Evolutionary conservation across 129 eudicot genomes (phyloP), one percentile per base, ranked within the genome.

Genomic region (Arctium lappa): DNA sequence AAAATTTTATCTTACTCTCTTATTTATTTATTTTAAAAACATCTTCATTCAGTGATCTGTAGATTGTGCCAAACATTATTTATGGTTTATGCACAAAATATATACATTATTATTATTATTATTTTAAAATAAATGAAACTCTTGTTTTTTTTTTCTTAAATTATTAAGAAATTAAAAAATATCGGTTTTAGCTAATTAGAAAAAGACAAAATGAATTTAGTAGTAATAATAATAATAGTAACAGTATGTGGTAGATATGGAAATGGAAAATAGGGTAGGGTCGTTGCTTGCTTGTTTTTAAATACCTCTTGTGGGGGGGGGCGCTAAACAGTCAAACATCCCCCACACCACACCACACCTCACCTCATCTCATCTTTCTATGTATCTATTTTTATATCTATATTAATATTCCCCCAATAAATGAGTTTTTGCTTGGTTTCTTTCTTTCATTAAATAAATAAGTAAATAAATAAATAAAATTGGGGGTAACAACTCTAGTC

Each of bases 211-310:
- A 56, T 6, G 16, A 15, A 4, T 0, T 44, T 8, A 44, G 53
- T 8, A 10, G 3, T 10, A 8, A 4, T 46, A 11, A 11, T 10
- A 46, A 9, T 3, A 3, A 37, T 37, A 37, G 5, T 4, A 7
- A 44, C 6, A 6, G 9, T 44, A 60, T 5, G 56, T 46, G 56
- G 56, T 46, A 10, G 56, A 46, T 16, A 60, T 60, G 27, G 29
- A 60, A 60, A 16, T 18, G 68, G 68, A n/a, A 60, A 60, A 60
- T 60, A 60, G 29, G 85, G 74, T 73, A 81, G 79, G 73, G 74
- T 73, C 8, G 74, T 73, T 81, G 79, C 65, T 81, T 81, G 79
- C 79, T 81, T 81, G 84, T 81, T 73, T 81, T 60, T 56, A 5
- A 74, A 29, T 79, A 56, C 73, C 75, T 37, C 39, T 53, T 80